A percentile compares a stretch with the other conserved stretches of the same genome.
phyloP scores from a whole-genome alignment of 2,329 filamentous ascomycete species.

The Talaromyces sp. region DNA sequence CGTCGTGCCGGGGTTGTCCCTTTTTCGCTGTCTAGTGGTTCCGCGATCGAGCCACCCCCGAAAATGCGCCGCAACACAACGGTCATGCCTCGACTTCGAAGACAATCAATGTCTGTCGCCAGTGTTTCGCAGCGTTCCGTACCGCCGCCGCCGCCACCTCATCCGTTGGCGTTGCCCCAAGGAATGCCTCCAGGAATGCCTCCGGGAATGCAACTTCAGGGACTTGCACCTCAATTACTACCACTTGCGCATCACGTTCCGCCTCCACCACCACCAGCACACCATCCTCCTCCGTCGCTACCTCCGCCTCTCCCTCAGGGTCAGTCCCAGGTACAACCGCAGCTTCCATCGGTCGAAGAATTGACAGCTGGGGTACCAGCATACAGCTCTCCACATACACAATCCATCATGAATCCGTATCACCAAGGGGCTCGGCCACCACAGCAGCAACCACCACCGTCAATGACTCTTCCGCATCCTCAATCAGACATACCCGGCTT shows the following conservation, averaged over 20 bases:
- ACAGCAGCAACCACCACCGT: conserved; percentile 30
- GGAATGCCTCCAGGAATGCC: conserved; percentile 4
- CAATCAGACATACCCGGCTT: conserved; percentile 30
- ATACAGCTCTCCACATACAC: conserved; percentile 38
- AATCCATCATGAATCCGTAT: conserved; percentile 35
- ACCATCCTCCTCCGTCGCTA: neutral
- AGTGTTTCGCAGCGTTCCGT: conserved; percentile 14
- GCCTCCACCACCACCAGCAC: neutral
- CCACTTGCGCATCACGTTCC: conserved; percentile 2
- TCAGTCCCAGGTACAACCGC: conserved; percentile 28
- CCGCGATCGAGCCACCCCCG: conserved; percentile 46
- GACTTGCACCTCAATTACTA: conserved; percentile 20
- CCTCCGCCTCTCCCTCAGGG: conserved; percentile 24
- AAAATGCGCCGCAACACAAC: conserved; percentile 38
- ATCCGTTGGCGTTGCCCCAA: neutral
- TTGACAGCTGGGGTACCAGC: conserved; percentile 47
- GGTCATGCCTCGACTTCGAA: conserved; percentile 38
- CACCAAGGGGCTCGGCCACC: conserved; percentile 7
- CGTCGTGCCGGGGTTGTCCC: conserved; percentile 83
- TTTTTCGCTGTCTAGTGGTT: conserved; percentile 66
- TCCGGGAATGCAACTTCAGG: conserved; percentile 8
- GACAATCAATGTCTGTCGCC: conserved; percentile 30
- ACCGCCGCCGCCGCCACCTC: conserved; percentile 12
- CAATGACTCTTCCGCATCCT: conserved; percentile 30
- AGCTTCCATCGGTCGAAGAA: conserved; percentile 47